Conservation (phyloP, 208 protist species). For the Trypanosoma caninum region DNA sequence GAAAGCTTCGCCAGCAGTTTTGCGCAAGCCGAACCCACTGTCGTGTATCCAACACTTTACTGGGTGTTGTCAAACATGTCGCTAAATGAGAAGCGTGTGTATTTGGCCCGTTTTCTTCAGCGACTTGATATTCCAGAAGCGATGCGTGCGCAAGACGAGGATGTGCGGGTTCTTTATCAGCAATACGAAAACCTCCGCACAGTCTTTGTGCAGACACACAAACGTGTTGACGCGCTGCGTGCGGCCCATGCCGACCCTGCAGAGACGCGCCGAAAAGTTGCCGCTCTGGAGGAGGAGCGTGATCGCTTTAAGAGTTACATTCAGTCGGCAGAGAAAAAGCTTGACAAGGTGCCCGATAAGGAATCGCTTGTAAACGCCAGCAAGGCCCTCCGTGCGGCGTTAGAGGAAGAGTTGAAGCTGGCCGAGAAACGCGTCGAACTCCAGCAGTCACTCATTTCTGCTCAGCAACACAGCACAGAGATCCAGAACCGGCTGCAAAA, state of each 20-base stretch:
- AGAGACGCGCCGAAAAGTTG: slow-evolving; percentile 67
- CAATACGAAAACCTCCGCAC: slow-evolving; percentile 81
- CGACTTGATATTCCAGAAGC: slow-evolving; percentile 82
- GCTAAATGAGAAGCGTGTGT: slow-evolving; percentile 88
- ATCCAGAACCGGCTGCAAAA: slow-evolving; percentile 84
- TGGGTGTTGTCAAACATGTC: slow-evolving; percentile 88
- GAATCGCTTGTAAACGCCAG: slow-evolving; percentile 76
- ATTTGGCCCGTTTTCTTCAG: slow-evolving; percentile 86
- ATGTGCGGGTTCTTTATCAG: slow-evolving; percentile 74
- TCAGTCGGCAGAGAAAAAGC: slow-evolving; percentile 69
- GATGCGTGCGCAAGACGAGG: slow-evolving; percentile 85
- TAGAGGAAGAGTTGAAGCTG: slow-evolving; percentile 70
- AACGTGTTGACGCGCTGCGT: slow-evolving; percentile 73
- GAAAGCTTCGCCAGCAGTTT: slow-evolving; percentile 77
- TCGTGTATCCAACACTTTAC: slow-evolving; percentile 88
- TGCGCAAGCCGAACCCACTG: slow-evolving; percentile 61
- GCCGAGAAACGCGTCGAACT: slow-evolving; percentile 76
- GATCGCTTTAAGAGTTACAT: slow-evolving; percentile 72
- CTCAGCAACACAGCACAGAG: slow-evolving; percentile 62
- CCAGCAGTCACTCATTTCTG: slow-evolving; percentile 71
- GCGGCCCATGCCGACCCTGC: slow-evolving; percentile 69
- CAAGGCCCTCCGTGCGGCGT: slow-evolving; percentile 60
- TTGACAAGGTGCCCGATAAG: slow-evolving; percentile 59
- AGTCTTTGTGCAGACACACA: slow-evolving; percentile 82
- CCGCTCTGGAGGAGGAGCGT: slow-evolving; percentile 72